A percentile compares a stretch with the other conserved stretches of the same genome.
These are phyloP conservation scores for Cutaneotrichosporon arboriforme DNA, from an alignment of 1,284 basidiomycete species.

Conservation along the genomic window DNA sequence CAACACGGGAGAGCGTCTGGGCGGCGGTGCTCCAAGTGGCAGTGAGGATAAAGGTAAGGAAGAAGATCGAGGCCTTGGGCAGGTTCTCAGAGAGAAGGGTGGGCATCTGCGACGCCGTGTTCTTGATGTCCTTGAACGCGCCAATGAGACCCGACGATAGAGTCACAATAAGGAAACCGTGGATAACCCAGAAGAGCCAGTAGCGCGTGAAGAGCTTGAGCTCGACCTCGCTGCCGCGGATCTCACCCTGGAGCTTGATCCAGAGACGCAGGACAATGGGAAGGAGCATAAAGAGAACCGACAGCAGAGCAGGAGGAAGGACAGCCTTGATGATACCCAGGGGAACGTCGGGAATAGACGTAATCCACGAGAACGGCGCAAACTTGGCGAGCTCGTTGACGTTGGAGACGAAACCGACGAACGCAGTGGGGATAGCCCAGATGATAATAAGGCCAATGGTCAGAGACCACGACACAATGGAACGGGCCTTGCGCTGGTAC, in stretches of 20 bases:
- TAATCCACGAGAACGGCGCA: slow-evolving; percentile 67
- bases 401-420: slow-evolving; percentile 82
- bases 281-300: slow-evolving; percentile 83
- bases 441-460: slow-evolving; percentile 55
- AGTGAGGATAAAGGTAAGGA: slow-evolving; percentile 66
- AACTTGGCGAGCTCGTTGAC: slow-evolving; percentile 60
- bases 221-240: slow-evolving; percentile 67
- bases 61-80: slow-evolving; percentile 84
- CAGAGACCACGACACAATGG: slow-evolving; percentile 51
- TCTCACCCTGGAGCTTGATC: slow-evolving; percentile 43
- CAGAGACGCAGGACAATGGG: slow-evolving; percentile 67
- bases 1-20: slow-evolving; percentile 71
- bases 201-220: slow-evolving; percentile 84
- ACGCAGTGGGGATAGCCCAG: slow-evolving; percentile 60
- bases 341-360: slow-evolving; percentile 54
- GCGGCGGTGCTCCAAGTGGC: slow-evolving; percentile 64
- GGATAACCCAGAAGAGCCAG: slow-evolving; percentile 86
- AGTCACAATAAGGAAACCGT: slow-evolving; percentile 84
- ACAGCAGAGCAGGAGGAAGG: slow-evolving; percentile 75
- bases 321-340: slow-evolving; percentile 87
- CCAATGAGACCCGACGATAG: slow-evolving; percentile 72
- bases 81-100: slow-evolving; percentile 66
- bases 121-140: slow-evolving; percentile 59
- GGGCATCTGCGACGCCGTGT: slow-evolving; percentile 61
- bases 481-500: slow-evolving; percentile 51